Conservation (phyloP, 768 basidiomycete species). For the Hydnomerulius pinastri region DNA sequence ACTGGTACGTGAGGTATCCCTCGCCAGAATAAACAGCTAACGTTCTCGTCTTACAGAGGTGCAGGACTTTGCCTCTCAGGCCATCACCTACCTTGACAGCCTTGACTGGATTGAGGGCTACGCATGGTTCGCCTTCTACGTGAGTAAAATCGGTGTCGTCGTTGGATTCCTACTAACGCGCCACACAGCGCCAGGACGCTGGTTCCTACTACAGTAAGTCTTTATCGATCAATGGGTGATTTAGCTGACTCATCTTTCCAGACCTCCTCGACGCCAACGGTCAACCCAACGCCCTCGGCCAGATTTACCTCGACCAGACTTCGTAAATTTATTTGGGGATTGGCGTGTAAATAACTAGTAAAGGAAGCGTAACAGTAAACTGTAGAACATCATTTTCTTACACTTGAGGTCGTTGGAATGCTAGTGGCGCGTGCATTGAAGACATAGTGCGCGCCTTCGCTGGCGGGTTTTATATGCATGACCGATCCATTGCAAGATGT, state of each 20-base stretch:
- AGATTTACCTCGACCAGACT: slow-evolving; percentile 43
- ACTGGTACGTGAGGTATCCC: slow-evolving; percentile 2
- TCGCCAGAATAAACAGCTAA: background rate
- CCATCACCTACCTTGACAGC: slow-evolving; percentile 10
- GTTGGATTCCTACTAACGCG: background rate
- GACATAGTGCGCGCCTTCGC: too few relatives aligned
- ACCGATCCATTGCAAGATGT: too few relatives aligned
- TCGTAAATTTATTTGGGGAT: too few relatives aligned
- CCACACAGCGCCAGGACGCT: slow-evolving; percentile 40
- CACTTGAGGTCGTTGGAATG: too few relatives aligned
- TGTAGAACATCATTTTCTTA: too few relatives aligned
- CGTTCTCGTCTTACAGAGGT: slow-evolving; percentile 6
- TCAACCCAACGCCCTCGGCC: slow-evolving; percentile 45
- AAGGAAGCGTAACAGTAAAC: too few relatives aligned
- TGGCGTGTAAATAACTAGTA: too few relatives aligned
- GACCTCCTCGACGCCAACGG: slow-evolving; percentile 48
- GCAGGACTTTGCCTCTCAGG: slow-evolving; percentile 6
- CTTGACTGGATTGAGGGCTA: slow-evolving; percentile 16
- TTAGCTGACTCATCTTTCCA: slow-evolving; percentile 15
- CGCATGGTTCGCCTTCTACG: slow-evolving; percentile 20
- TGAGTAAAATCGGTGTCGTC: slow-evolving; percentile 1
- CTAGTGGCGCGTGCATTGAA: too few relatives aligned
- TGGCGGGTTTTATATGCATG: too few relatives aligned
- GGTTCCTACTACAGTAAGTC: slow-evolving; percentile 45
- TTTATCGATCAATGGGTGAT: background rate